Conservation (phyloP, 805 yeast genomes). For the Nakazawaea peltata region DNA sequence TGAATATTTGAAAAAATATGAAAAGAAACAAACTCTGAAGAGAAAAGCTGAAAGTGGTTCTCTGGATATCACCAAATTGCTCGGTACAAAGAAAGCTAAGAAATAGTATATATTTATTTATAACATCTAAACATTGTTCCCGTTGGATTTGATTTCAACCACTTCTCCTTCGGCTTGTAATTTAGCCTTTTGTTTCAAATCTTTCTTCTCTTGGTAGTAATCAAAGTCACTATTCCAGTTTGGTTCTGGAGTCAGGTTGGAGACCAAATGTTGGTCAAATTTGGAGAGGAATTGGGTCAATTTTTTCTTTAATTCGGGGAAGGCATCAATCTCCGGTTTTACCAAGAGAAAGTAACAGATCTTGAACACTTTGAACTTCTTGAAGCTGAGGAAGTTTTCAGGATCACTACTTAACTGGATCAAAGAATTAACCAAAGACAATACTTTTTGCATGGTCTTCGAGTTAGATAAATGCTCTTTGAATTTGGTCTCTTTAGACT, state of each 20-base stretch:
- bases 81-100: conserved; percentile 2
- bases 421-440: neutral
- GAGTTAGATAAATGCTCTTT: too few relatives aligned
- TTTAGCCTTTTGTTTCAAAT: neutral
- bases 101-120: neutral
- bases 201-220: neutral
- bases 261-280: neutral
- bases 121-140: too few relatives aligned
- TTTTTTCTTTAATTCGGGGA: neutral
- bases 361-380: conserved; percentile 7
- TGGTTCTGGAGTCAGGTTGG: neutral
- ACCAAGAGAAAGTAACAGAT: neutral
- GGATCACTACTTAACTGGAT: neutral
- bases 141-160: neutral
- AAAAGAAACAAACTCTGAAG: conserved; percentile 28
- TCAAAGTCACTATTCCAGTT: neutral
- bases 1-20: conserved; percentile 59
- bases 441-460: too few relatives aligned
- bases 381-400: conserved; percentile 1
- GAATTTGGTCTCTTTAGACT: neutral
- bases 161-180: neutral
- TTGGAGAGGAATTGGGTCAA: neutral
- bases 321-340: conserved; percentile 1
- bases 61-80: neutral
- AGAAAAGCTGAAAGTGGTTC: conserved; percentile 12